Evolutionary conservation across 2,329 filamentous ascomycete genomes (phyloP), one percentile per base, ranked within the genome.

Genomic region (Penicillium sp.): DNA sequence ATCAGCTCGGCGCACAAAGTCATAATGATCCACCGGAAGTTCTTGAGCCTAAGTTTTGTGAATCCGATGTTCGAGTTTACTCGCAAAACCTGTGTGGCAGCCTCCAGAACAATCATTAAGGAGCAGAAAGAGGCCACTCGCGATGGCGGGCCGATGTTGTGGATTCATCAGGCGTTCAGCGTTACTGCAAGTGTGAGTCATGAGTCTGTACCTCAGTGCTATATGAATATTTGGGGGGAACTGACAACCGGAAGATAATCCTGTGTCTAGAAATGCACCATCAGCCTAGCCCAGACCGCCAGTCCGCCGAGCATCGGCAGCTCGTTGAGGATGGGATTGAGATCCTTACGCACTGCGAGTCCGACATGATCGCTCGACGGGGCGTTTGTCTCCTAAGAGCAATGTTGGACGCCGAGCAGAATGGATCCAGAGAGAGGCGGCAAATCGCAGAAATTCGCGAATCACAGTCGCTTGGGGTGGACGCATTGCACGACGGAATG

Each of bases 11-110:
- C 69, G 8, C 74, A 77, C 36, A 77, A 77, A 51, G 70, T 75
- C n/a, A 76, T 77, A 53, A 76, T 76, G 74, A 68, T 75, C 5
- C 73, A 76, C 47, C 68, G 76, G 41, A 71, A 69, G 36, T 77
- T 76, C 48, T 58, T 77, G 2, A 71, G 71, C 36, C 62, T 67
- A 38, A 75, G 73, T 45, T 76, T 77, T 55, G 73, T 70, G 3
- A 72, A 74, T 38, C 65, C 65, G 1, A 68, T 70, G n/a, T 78
- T 74, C 48, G 68, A 67, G 3, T 74, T 76, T 50, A 76, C 71
- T 8, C 66, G 74, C 21, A 71, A 72, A 61, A 75, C 74, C 0
- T 76, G 73, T 47, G 66, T 71, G 42, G 71, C 67, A 10, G 71
- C 74, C 3, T 69, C 75, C 5, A 71, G 72, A 45, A 73, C 68